These are phyloP conservation scores for Rosa hybrid DNA, from an alignment of 331 rosid species.

Conservation along the genomic window DNA sequence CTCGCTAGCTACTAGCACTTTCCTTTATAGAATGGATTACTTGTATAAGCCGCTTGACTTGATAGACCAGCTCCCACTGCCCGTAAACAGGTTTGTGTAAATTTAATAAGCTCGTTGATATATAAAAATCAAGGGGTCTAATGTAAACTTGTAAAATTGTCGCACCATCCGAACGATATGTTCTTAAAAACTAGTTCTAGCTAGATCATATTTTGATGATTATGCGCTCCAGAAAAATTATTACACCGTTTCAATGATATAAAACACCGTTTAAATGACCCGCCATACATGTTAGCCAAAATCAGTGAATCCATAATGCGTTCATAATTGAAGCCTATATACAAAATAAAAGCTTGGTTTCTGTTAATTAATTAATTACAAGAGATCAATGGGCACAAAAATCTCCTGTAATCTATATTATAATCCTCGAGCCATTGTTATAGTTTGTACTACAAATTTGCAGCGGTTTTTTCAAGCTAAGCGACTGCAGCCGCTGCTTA, in stretches of 20 bases:
- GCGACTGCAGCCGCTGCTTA: not conserved
- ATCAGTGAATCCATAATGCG: not conserved
- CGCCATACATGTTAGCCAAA: not conserved
- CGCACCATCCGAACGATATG: no score
- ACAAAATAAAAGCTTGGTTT: not conserved
- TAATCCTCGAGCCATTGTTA: not conserved
- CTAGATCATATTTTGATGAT: no score
- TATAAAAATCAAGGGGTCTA: no score
- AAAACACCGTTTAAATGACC: no score
- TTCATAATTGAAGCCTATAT: not conserved
- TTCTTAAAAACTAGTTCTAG: no score
- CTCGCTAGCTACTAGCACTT: not conserved
- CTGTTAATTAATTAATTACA: not conserved
- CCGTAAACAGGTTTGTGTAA: no score
- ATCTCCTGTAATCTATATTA: not conserved
- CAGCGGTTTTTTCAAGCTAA: constrained; percentile 1
- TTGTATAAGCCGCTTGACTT: not conserved
- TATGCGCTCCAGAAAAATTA: no score
- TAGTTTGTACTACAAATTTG: not conserved
- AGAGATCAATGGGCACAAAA: not conserved
- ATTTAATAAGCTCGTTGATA: no score
- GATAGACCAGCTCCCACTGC: no score
- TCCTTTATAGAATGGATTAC: not conserved
- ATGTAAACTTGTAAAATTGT: no score
- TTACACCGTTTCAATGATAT: no score